These are phyloP conservation scores for Heterobasidion parviporum DNA, from an alignment of 1,284 basidiomycete species.

Conservation along the genomic window DNA sequence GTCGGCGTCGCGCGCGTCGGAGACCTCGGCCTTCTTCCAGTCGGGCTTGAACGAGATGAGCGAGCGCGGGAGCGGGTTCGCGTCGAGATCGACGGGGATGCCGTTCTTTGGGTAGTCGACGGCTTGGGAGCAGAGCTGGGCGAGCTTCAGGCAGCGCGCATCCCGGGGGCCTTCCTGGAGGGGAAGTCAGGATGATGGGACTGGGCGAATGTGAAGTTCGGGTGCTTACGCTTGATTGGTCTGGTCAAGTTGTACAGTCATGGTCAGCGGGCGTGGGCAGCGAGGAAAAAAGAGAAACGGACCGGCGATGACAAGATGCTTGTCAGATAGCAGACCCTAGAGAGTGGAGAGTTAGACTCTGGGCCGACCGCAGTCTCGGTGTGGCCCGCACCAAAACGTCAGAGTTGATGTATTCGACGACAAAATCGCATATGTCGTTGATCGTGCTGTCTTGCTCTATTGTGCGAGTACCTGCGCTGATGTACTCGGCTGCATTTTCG, in stretches of 20 bases:
- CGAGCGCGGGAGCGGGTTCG: conserved; percentile 34
- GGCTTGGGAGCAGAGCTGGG: conserved; percentile 57
- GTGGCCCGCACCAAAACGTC: conserved; percentile 53
- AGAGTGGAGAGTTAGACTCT: neutral
- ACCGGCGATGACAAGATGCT: conserved; percentile 71
- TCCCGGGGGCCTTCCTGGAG: conserved; percentile 60
- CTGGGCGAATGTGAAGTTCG: neutral
- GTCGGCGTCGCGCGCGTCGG: conserved; percentile 46
- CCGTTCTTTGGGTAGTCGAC: conserved; percentile 74
- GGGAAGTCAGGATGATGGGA: neutral
- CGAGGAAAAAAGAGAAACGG: conserved; percentile 13
- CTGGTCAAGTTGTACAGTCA: conserved; percentile 21
- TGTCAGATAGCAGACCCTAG: conserved; percentile 60
- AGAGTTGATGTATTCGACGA: conserved; percentile 77
- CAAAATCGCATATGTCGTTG: conserved; percentile 73
- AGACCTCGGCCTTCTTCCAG: conserved; percentile 65
- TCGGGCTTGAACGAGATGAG: conserved; percentile 66
- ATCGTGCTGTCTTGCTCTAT: conserved; percentile 48
- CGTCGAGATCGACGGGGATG: conserved; percentile 46
- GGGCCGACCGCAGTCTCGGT: neutral
- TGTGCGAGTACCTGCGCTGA: conserved; percentile 19
- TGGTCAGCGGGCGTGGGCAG: neutral
- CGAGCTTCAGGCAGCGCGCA: conserved; percentile 51
- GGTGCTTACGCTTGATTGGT: conserved; percentile 53
- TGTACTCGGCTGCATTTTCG: conserved; percentile 47